Base-by-base conservation (phyloP, 2,329 filamentous ascomycete genomes). In the Fusarium decemcellulare region DNA sequence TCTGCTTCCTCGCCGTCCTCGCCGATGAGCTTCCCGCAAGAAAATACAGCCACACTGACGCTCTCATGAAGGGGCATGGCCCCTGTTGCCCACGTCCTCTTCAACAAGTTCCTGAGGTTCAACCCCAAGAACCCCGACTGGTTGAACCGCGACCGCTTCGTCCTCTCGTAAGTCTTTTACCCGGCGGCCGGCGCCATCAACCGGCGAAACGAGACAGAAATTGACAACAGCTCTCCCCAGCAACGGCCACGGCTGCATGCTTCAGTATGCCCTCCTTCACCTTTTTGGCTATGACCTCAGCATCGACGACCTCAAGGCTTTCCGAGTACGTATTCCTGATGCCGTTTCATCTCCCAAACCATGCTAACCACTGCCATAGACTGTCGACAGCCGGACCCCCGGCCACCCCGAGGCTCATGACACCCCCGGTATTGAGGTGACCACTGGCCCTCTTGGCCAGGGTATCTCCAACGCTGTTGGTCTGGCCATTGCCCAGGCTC, bases 21-120 rank as follows among this genome's bases (percentile, higher is more conserved):
- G 43, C 42, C 63, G 40, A 72, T 59, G 61, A 71, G 62, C 46
- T 53, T 34, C 36, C 36, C 10, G 56, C 30, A 34, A 36, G 46
- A 60, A 61, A 50, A 47, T 54, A 60, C 50, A 54, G 43, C 32
- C 32, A 47, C 70, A 74, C 80, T 84, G 72, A 84, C 76, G 65
- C 53, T 70, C 15, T 32, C 51, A 18, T 51, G 68, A 67, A 91
- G 88, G 89, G 89, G 89, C 81, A 90, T 98, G 93, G 96, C 96
- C 79, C 95, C 96, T 69, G 91, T 95, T 79, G 92, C 96, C 83
- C 96, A 98, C 88, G 94, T 98, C 78, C 90, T 99, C 72, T 99
- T 93, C 87, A 97, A 97, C 90, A 97, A 96, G 84, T 97, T 98
- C 89, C 94, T 99, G 94, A 97, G 86, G 82, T 99, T 98, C 90